Evolutionary conservation across 108 stramenopile genomes (phyloP).

Genomic region (Cyclotella cryptica): DNA sequence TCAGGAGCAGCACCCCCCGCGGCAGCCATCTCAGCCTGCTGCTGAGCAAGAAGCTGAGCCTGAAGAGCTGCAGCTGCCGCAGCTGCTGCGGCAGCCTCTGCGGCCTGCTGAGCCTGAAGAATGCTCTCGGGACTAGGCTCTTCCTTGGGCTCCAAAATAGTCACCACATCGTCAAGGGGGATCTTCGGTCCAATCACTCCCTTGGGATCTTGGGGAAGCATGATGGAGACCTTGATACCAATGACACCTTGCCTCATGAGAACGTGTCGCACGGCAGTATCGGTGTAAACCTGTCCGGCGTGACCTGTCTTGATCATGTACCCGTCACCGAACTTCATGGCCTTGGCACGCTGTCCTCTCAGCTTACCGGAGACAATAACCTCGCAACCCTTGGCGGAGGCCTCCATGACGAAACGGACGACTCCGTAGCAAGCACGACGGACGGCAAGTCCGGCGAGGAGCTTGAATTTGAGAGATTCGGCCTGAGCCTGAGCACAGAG

Average conservation of each 20-base stretch:
- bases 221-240: conserved; percentile 98
- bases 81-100: conserved; percentile 49
- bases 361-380: conserved; percentile 99
- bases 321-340: conserved; percentile 99
- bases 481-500: conserved; percentile 99
- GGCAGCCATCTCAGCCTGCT: conserved; percentile 35
- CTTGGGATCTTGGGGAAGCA: conserved; percentile 98
- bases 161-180: conserved; percentile 92
- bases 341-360: conserved; percentile 99
- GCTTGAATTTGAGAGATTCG: conserved; percentile 99
- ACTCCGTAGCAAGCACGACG: conserved; percentile 99
- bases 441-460: conserved; percentile 98
- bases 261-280: conserved; percentile 98
- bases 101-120: conserved; percentile 71
- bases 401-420: conserved; percentile 99
- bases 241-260: conserved; percentile 99
- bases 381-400: conserved; percentile 99
- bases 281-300: conserved; percentile 98
- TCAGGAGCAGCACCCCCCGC: conserved; percentile 25
- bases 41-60: conserved; percentile 40
- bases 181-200: conserved; percentile 89
- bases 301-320: conserved; percentile 99
- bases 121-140: conserved; percentile 76
- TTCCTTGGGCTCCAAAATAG: conserved; percentile 92
- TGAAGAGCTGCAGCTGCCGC: conserved; percentile 49